Evolutionary conservation across 306 rosid genomes (phyloP).

Genomic region (Astragalus membranaceus): DNA sequence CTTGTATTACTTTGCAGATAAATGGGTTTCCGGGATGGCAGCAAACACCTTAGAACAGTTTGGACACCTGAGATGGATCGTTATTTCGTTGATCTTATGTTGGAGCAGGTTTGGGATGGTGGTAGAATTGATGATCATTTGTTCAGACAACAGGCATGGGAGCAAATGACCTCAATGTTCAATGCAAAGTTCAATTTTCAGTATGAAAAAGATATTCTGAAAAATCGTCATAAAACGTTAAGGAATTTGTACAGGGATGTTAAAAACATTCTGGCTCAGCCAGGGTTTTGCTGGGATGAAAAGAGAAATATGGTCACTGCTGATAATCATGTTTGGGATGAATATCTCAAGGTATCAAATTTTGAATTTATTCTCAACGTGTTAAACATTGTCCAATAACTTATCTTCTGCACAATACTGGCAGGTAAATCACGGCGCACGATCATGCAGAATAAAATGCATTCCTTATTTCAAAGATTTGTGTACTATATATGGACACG

Average conservation of each 20-base stretch:
- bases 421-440: slow-evolving; percentile 50
- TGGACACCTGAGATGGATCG: slow-evolving; percentile 85
- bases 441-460: slow-evolving; percentile 56
- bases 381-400: neutral
- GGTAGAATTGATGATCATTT: slow-evolving; percentile 55
- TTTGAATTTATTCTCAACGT: neutral
- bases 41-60: slow-evolving; percentile 58
- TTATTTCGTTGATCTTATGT: slow-evolving; percentile 63
- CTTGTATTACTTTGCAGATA: slow-evolving; percentile 5
- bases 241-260: slow-evolving; percentile 56
- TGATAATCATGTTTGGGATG: slow-evolving; percentile 65
- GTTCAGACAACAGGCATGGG: slow-evolving; percentile 71
- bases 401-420: slow-evolving; percentile 7
- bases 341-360: slow-evolving; percentile 50
- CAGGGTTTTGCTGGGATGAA: slow-evolving; percentile 70
- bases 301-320: slow-evolving; percentile 62
- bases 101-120: slow-evolving; percentile 50
- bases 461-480: slow-evolving; percentile 51
- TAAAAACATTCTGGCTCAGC: slow-evolving; percentile 44
- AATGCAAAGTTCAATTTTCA: slow-evolving; percentile 58
- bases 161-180: slow-evolving; percentile 53
- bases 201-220: slow-evolving; percentile 71
- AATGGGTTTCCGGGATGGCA: slow-evolving; percentile 38
- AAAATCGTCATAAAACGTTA: slow-evolving; percentile 64
- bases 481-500: slow-evolving; percentile 49